phyloP scores from a whole-genome alignment of 2,329 filamentous ascomycete genomes.

The Fusarium udum region DNA sequence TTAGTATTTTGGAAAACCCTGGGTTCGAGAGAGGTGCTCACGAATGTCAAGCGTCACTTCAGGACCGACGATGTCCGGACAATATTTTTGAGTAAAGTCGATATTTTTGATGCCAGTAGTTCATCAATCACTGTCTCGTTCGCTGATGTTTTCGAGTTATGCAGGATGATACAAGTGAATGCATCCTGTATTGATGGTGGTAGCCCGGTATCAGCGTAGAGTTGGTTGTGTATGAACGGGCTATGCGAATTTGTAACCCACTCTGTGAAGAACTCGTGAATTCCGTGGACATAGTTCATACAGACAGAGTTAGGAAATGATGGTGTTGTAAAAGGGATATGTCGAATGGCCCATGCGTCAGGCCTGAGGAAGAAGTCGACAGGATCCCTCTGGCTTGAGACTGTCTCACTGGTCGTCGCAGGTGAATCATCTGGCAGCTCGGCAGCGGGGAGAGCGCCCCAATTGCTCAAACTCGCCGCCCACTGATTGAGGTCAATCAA shows the following conservation, averaged over 20 bases:
- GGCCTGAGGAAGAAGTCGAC: neutral
- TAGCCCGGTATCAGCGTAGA: neutral
- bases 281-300: neutral
- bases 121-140: neutral
- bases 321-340: neutral
- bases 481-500: neutral
- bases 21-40: slow-evolving; percentile 3
- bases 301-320: neutral
- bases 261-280: neutral
- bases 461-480: neutral
- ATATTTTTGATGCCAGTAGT: neutral
- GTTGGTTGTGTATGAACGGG: slow-evolving; percentile 7
- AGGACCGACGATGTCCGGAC: rapidly evolving
- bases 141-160: neutral
- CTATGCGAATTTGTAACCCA: slow-evolving; percentile 4
- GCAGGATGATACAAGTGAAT: neutral
- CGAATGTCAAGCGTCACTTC: neutral
- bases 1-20: too few species aligned
- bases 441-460: neutral
- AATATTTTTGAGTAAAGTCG: neutral
- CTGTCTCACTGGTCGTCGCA: neutral
- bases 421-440: neutral
- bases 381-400: neutral
- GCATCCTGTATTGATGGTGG: neutral
- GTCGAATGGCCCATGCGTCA: neutral